A percentile compares a stretch with the other conserved stretches of the same genome.
These are phyloP conservation scores for Metrosideros polymorpha DNA, from an alignment of 441 rosid species.

Conservation along the genomic window DNA sequence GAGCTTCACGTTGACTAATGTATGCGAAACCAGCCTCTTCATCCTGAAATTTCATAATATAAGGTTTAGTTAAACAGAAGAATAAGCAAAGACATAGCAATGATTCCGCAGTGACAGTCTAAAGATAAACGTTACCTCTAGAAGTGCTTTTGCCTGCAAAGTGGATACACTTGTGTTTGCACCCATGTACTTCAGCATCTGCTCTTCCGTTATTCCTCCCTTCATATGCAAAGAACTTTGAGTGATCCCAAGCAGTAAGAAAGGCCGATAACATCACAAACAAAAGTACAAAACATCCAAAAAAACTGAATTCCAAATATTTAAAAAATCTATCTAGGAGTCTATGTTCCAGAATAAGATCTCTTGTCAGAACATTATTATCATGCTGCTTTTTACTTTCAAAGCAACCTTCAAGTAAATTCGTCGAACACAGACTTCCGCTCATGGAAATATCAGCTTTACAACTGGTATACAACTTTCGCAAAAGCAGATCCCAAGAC, in stretches of 20 bases:
- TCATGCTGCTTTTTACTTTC: background rate
- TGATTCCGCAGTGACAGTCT: slow-evolving; percentile 1
- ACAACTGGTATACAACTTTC: background rate
- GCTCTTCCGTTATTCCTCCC: slow-evolving; percentile 97
- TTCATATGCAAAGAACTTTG: slow-evolving; percentile 9
- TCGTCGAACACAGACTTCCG: background rate
- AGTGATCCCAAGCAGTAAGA: background rate
- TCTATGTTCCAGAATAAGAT: background rate
- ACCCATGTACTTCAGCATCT: slow-evolving; percentile 94
- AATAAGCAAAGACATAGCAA: background rate
- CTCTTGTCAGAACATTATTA: background rate
- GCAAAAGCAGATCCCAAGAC: background rate
- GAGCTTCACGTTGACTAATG: slow-evolving; percentile 79
- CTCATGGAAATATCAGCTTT: background rate
- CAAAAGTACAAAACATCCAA: background rate
- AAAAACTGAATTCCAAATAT: background rate
- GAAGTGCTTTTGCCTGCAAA: slow-evolving; percentile 64
- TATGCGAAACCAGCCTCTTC: slow-evolving; percentile 90
- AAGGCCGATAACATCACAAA: background rate
- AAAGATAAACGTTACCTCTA: slow-evolving; percentile 53
- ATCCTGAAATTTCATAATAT: slow-evolving; percentile 34
- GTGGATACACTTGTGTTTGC: slow-evolving; percentile 71
- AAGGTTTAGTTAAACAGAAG: slow-evolving; percentile 2
- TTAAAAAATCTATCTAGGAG: background rate
- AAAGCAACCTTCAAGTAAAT: background rate